These are phyloP conservation scores for Hymenoscyphus occultus DNA, from an alignment of 2,329 filamentous ascomycete species.

Conservation along the genomic window DNA sequence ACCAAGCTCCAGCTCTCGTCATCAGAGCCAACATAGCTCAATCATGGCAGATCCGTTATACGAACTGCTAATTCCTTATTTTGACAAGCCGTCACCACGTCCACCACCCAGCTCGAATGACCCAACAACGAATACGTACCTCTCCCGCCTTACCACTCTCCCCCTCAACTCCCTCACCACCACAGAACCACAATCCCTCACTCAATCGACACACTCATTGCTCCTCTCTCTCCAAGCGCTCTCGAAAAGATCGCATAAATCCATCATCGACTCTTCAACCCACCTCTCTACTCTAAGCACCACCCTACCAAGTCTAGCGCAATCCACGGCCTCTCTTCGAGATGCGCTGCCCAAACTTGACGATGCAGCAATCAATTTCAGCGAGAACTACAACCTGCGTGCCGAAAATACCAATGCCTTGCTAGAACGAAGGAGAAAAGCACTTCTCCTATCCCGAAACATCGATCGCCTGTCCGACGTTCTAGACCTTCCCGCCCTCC, in stretches of 20 bases:
- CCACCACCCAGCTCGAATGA: conserved; percentile 44
- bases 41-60: conserved; percentile 70
- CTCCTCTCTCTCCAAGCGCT: conserved; percentile 81
- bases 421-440: conserved; percentile 71
- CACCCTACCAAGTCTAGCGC: conserved; percentile 68
- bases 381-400: conserved; percentile 75
- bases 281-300: conserved; percentile 70
- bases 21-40: conserved; percentile 10
- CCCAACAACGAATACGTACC: conserved; percentile 63
- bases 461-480: conserved; percentile 87
- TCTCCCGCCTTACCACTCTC: conserved; percentile 73
- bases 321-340: conserved; percentile 64
- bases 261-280: conserved; percentile 76
- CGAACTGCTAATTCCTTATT: conserved; percentile 66
- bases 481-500: conserved; percentile 80
- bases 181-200: conserved; percentile 75
- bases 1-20: not conserved
- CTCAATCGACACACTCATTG: conserved; percentile 75
- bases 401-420: conserved; percentile 59
- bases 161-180: conserved; percentile 69
- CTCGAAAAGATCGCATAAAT: conserved; percentile 83
- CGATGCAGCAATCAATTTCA: conserved; percentile 73
- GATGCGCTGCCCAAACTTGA: conserved; percentile 76
- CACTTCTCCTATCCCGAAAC: conserved; percentile 79
- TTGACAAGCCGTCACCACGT: conserved; percentile 45